Evolutionary conservation across 2,329 filamentous ascomycete genomes (phyloP).

Genomic region (Fusarium agapanthi): DNA sequence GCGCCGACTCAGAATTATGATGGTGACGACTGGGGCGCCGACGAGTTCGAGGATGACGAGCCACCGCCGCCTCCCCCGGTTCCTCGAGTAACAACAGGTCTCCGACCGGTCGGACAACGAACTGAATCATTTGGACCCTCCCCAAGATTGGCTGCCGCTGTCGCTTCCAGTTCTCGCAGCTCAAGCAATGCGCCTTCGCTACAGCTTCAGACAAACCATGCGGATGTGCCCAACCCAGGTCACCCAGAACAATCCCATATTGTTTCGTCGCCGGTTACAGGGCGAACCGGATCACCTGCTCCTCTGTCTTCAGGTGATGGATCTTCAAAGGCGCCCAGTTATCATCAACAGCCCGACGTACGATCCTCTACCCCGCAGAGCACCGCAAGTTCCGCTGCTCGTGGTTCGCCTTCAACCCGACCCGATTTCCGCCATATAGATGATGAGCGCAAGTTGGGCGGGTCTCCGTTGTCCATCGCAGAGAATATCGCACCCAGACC

Average conservation of each 20-base stretch:
- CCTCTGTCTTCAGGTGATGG: conserved; percentile 21
- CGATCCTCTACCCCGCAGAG: conserved; percentile 40
- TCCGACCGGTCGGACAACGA: conserved; percentile 45
- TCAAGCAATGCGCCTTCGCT: conserved; percentile 41
- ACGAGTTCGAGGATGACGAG: conserved; percentile 69
- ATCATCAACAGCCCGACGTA: conserved; percentile 32
- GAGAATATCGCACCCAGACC: conserved; percentile 57
- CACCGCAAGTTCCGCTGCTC: conserved; percentile 44
- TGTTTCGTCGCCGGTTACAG: conserved; percentile 20
- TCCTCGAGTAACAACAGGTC: conserved; percentile 39
- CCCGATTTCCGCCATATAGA: conserved; percentile 79
- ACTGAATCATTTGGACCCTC: conserved; percentile 41
- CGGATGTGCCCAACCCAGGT: background rate
- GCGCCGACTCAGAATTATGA: conserved; percentile 88
- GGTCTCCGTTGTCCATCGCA: conserved; percentile 64
- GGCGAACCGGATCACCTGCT: conserved; percentile 32
- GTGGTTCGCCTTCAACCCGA: conserved; percentile 71
- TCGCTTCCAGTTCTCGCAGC: conserved; percentile 38
- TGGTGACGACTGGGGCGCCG: conserved; percentile 90
- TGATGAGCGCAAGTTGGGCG: conserved; percentile 67
- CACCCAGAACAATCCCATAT: conserved; percentile 22
- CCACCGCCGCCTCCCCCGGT: conserved; percentile 49
- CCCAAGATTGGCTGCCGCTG: conserved; percentile 37
- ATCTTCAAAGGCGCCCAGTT: conserved; percentile 26
- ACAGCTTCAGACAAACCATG: conserved; percentile 38